These are phyloP conservation scores for Naegleria lovaniensis DNA, from an alignment of 208 protist species.

Conservation along the genomic window DNA sequence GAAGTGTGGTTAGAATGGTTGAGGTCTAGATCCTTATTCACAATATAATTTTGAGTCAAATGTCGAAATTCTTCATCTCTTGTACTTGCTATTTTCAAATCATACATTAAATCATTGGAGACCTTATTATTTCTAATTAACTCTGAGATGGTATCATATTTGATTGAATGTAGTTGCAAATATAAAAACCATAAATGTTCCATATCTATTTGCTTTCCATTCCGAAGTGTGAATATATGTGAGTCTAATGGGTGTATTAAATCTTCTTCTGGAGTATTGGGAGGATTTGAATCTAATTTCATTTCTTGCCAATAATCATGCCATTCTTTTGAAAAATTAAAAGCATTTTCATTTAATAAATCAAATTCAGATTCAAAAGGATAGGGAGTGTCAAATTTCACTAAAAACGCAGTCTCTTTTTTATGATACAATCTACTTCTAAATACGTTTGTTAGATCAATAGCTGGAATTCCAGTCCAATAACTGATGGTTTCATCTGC, in stretches of 20 bases:
- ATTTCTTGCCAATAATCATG: background rate
- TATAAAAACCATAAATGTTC: background rate
- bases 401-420: background rate
- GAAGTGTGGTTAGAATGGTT: background rate
- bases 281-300: background rate
- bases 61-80: background rate
- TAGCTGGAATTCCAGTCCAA: background rate
- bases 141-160: background rate
- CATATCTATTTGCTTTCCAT: background rate
- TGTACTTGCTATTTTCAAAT: background rate
- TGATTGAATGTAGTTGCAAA: background rate
- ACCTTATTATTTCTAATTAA: background rate
- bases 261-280: background rate
- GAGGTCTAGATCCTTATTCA: background rate
- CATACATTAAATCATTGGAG: background rate
- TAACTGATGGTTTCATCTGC: background rate
- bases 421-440: background rate
- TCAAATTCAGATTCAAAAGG: background rate
- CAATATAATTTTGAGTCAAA: background rate
- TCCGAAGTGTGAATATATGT: background rate
- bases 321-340: background rate
- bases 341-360: background rate
- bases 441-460: background rate
- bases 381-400: background rate
- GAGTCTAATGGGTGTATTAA: background rate